A percentile compares a stretch with the other conserved stretches of the same genome.
These are phyloP conservation scores for Asterella californica DNA, from an alignment of 225 moss, liverwort and hornwort genomes.

Conservation along the genomic window DNA sequence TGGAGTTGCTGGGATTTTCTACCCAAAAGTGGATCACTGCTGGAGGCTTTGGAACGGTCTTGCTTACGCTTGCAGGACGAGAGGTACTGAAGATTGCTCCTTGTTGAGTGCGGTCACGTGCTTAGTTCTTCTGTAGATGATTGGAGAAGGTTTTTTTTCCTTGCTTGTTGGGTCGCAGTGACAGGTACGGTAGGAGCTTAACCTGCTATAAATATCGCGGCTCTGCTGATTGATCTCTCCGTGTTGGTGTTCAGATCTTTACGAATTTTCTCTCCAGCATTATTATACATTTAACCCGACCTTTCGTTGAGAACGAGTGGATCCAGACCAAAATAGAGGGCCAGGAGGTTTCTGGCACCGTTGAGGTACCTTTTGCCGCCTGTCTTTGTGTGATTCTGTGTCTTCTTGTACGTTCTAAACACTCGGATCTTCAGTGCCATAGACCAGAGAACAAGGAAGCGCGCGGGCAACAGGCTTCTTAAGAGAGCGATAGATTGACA, in stretches of 20 bases:
- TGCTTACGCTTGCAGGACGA: conserved; percentile 92
- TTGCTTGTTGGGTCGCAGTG: not conserved
- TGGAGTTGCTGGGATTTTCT: conserved; percentile 95
- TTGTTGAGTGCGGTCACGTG: not conserved
- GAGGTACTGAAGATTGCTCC: conserved; percentile 52
- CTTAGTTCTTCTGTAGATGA: not conserved
- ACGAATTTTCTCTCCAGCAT: conserved; percentile 92
- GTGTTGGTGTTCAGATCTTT: conserved; percentile 66
- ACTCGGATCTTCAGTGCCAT: not conserved
- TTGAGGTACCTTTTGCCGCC: conserved; percentile 59
- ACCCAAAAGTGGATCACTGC: conserved; percentile 94
- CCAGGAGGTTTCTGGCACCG: conserved; percentile 95
- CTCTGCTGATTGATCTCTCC: not conserved
- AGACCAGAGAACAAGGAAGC: not conserved
- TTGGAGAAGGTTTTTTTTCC: not conserved
- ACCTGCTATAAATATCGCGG: not conserved
- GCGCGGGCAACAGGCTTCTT: too few relatives aligned
- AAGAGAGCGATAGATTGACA: not conserved
- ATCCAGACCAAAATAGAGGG: conserved; percentile 99
- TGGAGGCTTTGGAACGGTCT: conserved; percentile 96
- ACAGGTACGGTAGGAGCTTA: not conserved
- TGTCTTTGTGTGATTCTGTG: not conserved
- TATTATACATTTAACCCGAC: conserved; percentile 96
- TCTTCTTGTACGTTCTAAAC: not conserved
- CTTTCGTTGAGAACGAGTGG: conserved; percentile 95